These are phyloP conservation scores for Curvularia eragrostidis DNA, from an alignment of 2,329 filamentous ascomycete species.

Conservation along the genomic window DNA sequence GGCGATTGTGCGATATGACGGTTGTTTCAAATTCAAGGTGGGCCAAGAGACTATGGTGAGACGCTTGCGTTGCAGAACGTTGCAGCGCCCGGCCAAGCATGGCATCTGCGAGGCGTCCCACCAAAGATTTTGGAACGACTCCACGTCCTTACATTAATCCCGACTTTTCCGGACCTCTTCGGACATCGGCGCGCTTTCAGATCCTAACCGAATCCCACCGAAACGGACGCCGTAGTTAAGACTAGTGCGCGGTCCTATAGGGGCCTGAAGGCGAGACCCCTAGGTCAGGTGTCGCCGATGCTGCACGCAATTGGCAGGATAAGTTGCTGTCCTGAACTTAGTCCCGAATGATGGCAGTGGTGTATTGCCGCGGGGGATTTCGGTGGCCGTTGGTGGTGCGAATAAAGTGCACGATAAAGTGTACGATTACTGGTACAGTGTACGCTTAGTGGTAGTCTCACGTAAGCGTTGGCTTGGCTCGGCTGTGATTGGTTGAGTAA, in stretches of 20 bases:
- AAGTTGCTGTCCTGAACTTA: not conserved
- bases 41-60: slow-evolving; percentile 34
- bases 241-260: not conserved
- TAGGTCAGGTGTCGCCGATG: not conserved
- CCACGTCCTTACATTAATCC: not conserved
- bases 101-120: not conserved
- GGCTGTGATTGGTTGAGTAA: slow-evolving; percentile 9
- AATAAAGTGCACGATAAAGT: not conserved
- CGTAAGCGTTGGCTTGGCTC: slow-evolving; percentile 8
- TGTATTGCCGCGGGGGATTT: not conserved
- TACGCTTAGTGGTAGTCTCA: slow-evolving; percentile 7
- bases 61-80: slow-evolving; percentile 25
- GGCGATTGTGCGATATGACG: slow-evolving; percentile 22
- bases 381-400: not conserved
- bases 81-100: slow-evolving; percentile 9
- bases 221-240: not conserved
- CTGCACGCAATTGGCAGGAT: not conserved
- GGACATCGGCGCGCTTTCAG: not conserved
- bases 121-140: not conserved
- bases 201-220: not conserved
- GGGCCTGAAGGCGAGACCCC: not conserved
- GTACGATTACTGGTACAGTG: not conserved
- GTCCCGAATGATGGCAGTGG: not conserved
- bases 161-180: not conserved
- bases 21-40: slow-evolving; percentile 34